A percentile compares a stretch with the other conserved stretches of the same genome.
These are phyloP conservation scores for Chytriomyces sp. DNA, from an alignment of 192 early-diverging fungal species.

Conservation along the genomic window DNA sequence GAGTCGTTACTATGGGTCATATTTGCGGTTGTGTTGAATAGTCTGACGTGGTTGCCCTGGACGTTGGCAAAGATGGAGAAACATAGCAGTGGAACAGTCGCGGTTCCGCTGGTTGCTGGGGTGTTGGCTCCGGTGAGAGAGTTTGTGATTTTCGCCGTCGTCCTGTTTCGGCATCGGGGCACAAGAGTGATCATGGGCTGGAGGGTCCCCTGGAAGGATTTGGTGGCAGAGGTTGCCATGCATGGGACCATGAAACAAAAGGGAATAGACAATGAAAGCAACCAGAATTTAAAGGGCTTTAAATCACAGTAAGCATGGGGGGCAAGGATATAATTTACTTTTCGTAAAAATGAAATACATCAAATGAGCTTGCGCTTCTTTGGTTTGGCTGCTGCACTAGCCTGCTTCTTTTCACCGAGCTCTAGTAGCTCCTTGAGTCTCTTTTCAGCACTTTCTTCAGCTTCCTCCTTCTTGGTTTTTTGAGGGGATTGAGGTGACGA, in stretches of 20 bases:
- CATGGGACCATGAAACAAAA: neutral
- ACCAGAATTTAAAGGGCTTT: neutral
- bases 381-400: neutral
- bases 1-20: neutral
- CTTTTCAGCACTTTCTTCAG: neutral
- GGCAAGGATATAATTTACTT: too few species aligned
- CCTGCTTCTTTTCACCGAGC: neutral
- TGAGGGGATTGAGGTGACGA: too few species aligned
- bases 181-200: neutral
- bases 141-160: neutral
- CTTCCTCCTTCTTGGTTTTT: slow-evolving; percentile 2
- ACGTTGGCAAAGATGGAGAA: neutral
- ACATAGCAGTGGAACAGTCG: neutral
- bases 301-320: too few species aligned
- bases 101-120: neutral
- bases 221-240: too few species aligned
- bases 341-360: too few species aligned
- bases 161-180: neutral
- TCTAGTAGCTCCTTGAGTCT: neutral
- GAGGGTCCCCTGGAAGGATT: neutral
- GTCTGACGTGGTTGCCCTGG: neutral
- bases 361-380: neutral
- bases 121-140: neutral
- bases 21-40: neutral
- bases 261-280: neutral